phyloP scores from a whole-genome alignment of 768 basidiomycete species.

The Cyclocybe aegerita region DNA sequence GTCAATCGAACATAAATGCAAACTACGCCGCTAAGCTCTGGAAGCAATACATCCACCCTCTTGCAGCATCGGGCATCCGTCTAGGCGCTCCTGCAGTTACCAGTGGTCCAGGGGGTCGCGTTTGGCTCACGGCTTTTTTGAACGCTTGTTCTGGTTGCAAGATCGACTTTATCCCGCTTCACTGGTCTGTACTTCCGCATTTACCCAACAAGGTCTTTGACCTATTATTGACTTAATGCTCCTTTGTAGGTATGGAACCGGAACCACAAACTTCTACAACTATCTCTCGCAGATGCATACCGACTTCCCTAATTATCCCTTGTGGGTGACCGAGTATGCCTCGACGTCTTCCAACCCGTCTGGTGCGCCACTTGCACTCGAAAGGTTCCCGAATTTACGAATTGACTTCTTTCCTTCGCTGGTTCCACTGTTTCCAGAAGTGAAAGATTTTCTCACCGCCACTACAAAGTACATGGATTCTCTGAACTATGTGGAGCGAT shows the following conservation, averaged over 20 bases:
- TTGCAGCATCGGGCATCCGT: slow-evolving; percentile 26
- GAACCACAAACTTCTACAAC: slow-evolving; percentile 30
- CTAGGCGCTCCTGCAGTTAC: slow-evolving; percentile 37
- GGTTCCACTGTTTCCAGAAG: background rate
- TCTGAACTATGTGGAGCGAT: slow-evolving; percentile 6
- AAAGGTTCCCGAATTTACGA: background rate
- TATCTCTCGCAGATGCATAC: slow-evolving; percentile 33
- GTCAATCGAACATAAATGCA: slow-evolving; percentile 32
- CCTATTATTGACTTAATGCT: background rate
- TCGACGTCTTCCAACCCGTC: slow-evolving; percentile 6
- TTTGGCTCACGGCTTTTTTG: slow-evolving; percentile 33
- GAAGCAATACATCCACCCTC: slow-evolving; percentile 35
- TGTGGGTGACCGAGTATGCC: slow-evolving; percentile 35
- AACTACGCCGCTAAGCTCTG: slow-evolving; percentile 30
- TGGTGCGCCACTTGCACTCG: background rate
- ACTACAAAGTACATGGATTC: slow-evolving; percentile 3
- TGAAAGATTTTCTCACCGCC: slow-evolving; percentile 1
- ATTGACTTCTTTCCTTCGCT: too few species aligned
- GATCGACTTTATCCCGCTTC: slow-evolving; percentile 34
- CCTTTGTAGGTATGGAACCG: slow-evolving; percentile 26
- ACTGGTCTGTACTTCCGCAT: slow-evolving; percentile 25
- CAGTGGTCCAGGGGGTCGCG: slow-evolving; percentile 26
- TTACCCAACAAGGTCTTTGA: background rate
- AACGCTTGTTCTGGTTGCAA: slow-evolving; percentile 33
- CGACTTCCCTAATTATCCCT: slow-evolving; percentile 27